Evolutionary conservation across 2,329 filamentous ascomycete species (phyloP).

Genomic region (Xylariaceae sp.): DNA sequence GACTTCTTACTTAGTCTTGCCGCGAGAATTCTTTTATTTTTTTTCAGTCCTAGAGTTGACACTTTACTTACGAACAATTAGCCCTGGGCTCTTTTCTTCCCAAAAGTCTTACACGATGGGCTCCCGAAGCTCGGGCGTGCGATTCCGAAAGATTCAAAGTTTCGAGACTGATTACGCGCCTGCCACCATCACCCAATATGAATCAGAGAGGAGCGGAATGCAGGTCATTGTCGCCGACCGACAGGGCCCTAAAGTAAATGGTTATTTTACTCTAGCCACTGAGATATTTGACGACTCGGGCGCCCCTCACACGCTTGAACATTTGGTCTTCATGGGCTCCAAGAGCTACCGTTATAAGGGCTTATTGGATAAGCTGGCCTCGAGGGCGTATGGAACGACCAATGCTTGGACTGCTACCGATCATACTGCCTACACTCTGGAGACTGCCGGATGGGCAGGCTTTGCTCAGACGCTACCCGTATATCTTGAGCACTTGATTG

Average conservation of each 20-base stretch:
- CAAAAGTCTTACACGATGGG: conserved; percentile 49
- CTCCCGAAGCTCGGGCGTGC: conserved; percentile 45
- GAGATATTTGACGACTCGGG: conserved; percentile 98
- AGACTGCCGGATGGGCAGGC: conserved; percentile 94
- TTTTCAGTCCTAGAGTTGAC: not conserved
- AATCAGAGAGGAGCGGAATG: conserved; percentile 92
- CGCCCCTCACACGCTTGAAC: conserved; percentile 82
- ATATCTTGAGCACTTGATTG: conserved; percentile 89
- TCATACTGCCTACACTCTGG: conserved; percentile 92
- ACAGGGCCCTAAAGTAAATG: conserved; percentile 90
- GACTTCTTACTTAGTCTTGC: not conserved
- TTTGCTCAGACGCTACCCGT: conserved; percentile 93
- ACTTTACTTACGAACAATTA: conserved; percentile 4
- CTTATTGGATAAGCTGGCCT: conserved; percentile 89
- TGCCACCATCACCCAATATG: conserved; percentile 88
- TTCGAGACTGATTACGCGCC: conserved; percentile 91
- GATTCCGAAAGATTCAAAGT: conserved; percentile 80
- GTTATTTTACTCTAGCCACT: conserved; percentile 92
- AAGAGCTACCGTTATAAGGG: conserved; percentile 94
- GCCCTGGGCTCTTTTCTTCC: conserved; percentile 6
- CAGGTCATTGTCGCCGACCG: conserved; percentile 88
- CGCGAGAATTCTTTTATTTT: not conserved
- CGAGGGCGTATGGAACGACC: conserved; percentile 86
- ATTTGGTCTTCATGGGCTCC: conserved; percentile 85
- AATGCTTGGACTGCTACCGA: conserved; percentile 98